These are phyloP conservation scores for Coemansia sp. DNA, from an alignment of 192 early-diverging fungal species.

Conservation along the genomic window DNA sequence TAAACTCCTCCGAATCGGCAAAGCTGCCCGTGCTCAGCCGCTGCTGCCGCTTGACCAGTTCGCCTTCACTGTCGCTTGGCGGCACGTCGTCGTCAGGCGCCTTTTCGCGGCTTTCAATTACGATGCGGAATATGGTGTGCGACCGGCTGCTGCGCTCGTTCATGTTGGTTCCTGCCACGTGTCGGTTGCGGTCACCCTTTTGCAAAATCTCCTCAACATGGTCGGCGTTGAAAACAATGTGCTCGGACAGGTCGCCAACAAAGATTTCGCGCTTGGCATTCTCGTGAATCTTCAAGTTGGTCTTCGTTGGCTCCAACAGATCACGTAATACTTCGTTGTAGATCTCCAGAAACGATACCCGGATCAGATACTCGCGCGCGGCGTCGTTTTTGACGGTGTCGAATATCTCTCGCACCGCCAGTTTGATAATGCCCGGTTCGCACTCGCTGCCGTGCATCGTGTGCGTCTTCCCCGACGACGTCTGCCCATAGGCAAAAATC, in stretches of 20 bases:
- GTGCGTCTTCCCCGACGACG: slow-evolving; percentile 90
- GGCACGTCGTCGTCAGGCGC: slow-evolving; percentile 1
- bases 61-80: background rate
- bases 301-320: slow-evolving; percentile 75
- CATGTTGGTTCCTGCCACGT: slow-evolving; percentile 87
- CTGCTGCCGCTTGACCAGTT: slow-evolving; percentile 6
- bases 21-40: slow-evolving; percentile 36
- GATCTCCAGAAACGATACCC: slow-evolving; percentile 98
- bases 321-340: slow-evolving; percentile 95
- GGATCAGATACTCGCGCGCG: slow-evolving; percentile 79
- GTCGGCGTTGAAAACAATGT: slow-evolving; percentile 55
- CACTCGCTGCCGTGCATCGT: slow-evolving; percentile 61
- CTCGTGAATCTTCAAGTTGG: slow-evolving; percentile 86
- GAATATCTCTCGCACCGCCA: slow-evolving; percentile 66
- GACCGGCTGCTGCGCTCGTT: slow-evolving; percentile 89
- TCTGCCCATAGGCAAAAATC: slow-evolving; percentile 98
- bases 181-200: slow-evolving; percentile 75
- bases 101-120: slow-evolving; percentile 75
- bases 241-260: slow-evolving; percentile 61
- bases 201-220: slow-evolving; percentile 73
- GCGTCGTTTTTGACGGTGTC: slow-evolving; percentile 32
- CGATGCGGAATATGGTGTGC: slow-evolving; percentile 94
- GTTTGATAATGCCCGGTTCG: slow-evolving; percentile 66
- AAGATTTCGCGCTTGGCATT: slow-evolving; percentile 62
- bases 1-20: slow-evolving; percentile 28